Evolutionary conservation across 2,329 filamentous ascomycete genomes (phyloP).

Genomic region (Emmonsiellopsis sp.): DNA sequence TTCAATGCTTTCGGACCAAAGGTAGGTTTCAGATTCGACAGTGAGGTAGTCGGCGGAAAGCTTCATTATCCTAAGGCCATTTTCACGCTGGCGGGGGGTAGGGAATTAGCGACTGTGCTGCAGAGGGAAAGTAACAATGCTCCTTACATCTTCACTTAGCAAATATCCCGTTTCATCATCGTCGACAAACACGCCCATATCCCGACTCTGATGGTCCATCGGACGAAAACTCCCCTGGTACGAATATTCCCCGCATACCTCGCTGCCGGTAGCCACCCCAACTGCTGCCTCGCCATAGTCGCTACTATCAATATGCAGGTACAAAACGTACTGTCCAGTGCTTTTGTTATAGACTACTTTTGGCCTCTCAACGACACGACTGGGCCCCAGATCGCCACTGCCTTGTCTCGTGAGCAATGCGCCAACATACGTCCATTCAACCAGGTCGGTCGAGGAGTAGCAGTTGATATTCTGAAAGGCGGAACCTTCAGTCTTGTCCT

Average conservation of each 20-base stretch:
- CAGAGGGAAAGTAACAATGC: too few species aligned
- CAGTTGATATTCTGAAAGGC: conserved; percentile 58
- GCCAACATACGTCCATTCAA: conserved; percentile 54
- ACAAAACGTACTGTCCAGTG: conserved; percentile 58
- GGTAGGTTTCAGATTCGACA: conserved; percentile 40
- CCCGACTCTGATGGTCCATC: conserved; percentile 43
- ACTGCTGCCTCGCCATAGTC: conserved; percentile 56
- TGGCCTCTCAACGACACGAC: conserved; percentile 55
- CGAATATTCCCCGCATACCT: conserved; percentile 52
- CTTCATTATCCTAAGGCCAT: conserved; percentile 49
- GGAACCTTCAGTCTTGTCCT: conserved; percentile 57
- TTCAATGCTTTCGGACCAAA: conserved; percentile 48
- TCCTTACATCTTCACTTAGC: conserved; percentile 50
- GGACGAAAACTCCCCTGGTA: conserved; percentile 41
- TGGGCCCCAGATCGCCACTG: conserved; percentile 50
- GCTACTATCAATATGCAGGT: conserved; percentile 56
- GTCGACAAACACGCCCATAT: conserved; percentile 51
- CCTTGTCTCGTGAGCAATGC: conserved; percentile 46
- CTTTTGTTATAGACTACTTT: conserved; percentile 59
- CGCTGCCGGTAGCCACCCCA: conserved; percentile 51
- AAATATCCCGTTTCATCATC: conserved; percentile 53
- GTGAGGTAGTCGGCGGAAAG: conserved; percentile 49
- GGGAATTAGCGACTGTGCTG: too few species aligned
- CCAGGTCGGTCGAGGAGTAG: conserved; percentile 54
- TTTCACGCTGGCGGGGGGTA: conserved; percentile 31